These are phyloP conservation scores for Colletotrichum endophyticum DNA, from an alignment of 2,329 filamentous ascomycete species.

Conservation along the genomic window DNA sequence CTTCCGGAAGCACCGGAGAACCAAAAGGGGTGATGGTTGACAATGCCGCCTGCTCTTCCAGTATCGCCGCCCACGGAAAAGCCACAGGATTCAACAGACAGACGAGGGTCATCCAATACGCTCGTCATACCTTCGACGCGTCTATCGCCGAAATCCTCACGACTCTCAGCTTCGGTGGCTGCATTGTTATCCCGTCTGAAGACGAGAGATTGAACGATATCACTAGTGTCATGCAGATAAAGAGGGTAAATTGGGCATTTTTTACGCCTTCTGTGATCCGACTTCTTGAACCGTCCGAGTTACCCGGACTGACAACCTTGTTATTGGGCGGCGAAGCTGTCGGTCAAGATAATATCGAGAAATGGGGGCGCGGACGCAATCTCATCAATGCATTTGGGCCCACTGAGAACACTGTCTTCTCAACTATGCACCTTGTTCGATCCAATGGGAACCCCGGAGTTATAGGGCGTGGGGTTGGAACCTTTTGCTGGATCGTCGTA, in stretches of 20 bases:
- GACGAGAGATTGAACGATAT: slow-evolving; percentile 56
- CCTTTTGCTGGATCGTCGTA: slow-evolving; percentile 6
- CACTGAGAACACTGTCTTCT: slow-evolving; percentile 24
- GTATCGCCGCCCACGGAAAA: neutral
- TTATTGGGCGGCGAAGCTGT: slow-evolving; percentile 29
- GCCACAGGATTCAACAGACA: neutral
- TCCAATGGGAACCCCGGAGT: neutral
- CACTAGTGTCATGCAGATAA: slow-evolving; percentile 50
- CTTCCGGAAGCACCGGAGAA: slow-evolving; percentile 25
- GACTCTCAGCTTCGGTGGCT: slow-evolving; percentile 60
- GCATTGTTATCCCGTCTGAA: slow-evolving; percentile 61
- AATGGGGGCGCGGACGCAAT: slow-evolving; percentile 16
- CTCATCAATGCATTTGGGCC: slow-evolving; percentile 25
- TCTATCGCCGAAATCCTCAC: slow-evolving; percentile 50
- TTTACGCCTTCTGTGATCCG: slow-evolving; percentile 63
- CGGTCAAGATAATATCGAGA: slow-evolving; percentile 22
- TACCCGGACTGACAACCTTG: slow-evolving; percentile 43
- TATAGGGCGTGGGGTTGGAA: slow-evolving; percentile 6
- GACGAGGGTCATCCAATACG: slow-evolving; percentile 2
- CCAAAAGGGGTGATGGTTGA: slow-evolving; percentile 25
- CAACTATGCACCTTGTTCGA: slow-evolving; percentile 14
- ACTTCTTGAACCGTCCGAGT: slow-evolving; percentile 37
- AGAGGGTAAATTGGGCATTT: slow-evolving; percentile 56
- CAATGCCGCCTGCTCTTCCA: slow-evolving; percentile 1
- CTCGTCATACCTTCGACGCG: slow-evolving; percentile 11